phyloP scores from a whole-genome alignment of 805 yeast genomes.

The Yamadazyma phyllophila region DNA sequence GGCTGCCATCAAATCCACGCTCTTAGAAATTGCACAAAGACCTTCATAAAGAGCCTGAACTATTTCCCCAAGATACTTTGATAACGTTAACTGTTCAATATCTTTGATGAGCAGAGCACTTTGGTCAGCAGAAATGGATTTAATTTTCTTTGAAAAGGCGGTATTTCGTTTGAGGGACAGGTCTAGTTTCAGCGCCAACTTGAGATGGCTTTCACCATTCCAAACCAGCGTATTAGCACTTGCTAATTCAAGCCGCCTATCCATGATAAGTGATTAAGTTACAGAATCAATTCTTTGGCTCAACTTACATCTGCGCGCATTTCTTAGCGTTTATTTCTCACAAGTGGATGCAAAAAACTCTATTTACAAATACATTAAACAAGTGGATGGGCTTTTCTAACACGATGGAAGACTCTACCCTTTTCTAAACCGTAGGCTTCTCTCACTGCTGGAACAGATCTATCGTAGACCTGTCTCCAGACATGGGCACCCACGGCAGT shows the following conservation, averaged over 20 bases:
- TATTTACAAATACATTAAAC: neutral
- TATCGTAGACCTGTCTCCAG: conserved; percentile 85
- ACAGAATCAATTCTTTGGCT: too few species aligned
- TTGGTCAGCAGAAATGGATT: conserved; percentile 55
- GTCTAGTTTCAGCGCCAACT: conserved; percentile 45
- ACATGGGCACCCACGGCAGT: conserved; percentile 88
- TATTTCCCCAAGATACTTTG: conserved; percentile 73
- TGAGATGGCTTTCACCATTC: neutral
- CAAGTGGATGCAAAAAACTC: neutral
- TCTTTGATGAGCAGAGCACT: conserved; percentile 53
- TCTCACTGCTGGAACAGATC: conserved; percentile 67
- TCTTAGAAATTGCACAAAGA: conserved; percentile 47
- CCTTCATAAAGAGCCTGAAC: conserved; percentile 63
- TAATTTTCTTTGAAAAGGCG: conserved; percentile 70
- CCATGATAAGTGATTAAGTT: too few species aligned
- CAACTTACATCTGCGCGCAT: neutral
- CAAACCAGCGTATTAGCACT: neutral
- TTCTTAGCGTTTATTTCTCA: neutral
- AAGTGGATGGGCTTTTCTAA: conserved; percentile 39
- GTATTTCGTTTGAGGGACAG: conserved; percentile 80
- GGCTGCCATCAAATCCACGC: conserved; percentile 60
- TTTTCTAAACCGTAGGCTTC: conserved; percentile 65
- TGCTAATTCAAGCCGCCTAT: too few species aligned
- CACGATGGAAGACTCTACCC: conserved; percentile 74
- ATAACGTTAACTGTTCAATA: conserved; percentile 59